A percentile compares a stretch with the other conserved stretches of the same genome.
Conservation (phyloP, 768 basidiomycete genomes). For the Cystoderma amianthinum region DNA sequence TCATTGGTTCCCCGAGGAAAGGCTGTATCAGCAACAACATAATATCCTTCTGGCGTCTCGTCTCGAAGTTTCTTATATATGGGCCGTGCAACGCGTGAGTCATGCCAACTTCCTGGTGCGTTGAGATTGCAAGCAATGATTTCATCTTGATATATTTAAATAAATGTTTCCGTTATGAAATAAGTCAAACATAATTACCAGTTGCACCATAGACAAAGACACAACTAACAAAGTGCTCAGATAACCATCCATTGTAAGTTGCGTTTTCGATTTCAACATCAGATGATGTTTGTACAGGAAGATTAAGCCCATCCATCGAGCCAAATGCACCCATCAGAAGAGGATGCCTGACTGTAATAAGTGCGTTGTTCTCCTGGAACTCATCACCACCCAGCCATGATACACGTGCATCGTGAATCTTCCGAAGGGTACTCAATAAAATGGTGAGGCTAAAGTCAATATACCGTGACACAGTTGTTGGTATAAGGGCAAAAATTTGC, state of each 20-base stretch:
- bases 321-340: constrained; percentile 31
- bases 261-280: constrained; percentile 35
- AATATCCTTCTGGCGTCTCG: no score
- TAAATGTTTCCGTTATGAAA: no score
- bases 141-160: no score
- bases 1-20: constrained; percentile 23
- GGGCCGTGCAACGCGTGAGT: no score
- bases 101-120: no score
- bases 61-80: no score
- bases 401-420: constrained; percentile 20
- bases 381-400: constrained; percentile 18
- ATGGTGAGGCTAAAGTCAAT: constrained; percentile 23
- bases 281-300: constrained; percentile 21
- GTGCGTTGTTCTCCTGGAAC: constrained; percentile 14
- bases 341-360: constrained; percentile 22
- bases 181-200: no score
- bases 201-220: no score
- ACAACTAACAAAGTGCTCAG: constrained; percentile 27
- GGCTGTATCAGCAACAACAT: no score
- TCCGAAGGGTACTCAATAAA: constrained; percentile 18
- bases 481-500: constrained; percentile 38
- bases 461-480: constrained; percentile 27
- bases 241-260: constrained; percentile 37
- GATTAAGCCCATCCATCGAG: constrained; percentile 31
- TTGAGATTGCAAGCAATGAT: no score